Base-by-base conservation (phyloP, 768 basidiomycete genomes). In the Trametes cinnabarina region DNA sequence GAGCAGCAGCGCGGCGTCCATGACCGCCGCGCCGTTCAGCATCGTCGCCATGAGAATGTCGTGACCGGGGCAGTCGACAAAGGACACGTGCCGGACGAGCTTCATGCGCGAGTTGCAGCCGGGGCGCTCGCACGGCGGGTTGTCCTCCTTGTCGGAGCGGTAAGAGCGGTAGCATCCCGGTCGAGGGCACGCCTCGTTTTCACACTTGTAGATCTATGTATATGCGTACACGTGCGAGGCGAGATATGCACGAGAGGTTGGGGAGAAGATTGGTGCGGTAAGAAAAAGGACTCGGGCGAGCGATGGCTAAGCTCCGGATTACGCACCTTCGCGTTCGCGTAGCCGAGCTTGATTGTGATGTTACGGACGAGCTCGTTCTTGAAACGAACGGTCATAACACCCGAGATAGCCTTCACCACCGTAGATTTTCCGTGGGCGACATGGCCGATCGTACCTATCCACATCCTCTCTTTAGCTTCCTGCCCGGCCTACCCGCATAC, bases 31-130 rank as follows among this genome's bases (percentile, higher is more conserved):
- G 73, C 96, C 97, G 82, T 98, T 98, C 66, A 99, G 80, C 97
- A 99, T 99, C 63, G 96, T 99, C 49, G 97, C 97, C 97, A 99
- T 99, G 73, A 99, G 87, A 86, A 99, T 98, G 74, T 98, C 94
- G 84, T 96, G 95, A 61, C 95, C 92, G 1, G 92, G 93, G 66
- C 90, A 94, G 74, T 99, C 97, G 70, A 99, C 97, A 74, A 99
- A 99, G 3, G 96, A 98, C 68, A 98, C 95, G 68, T 99, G 97
- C 64, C 95, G 88, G 62, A 98, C 70, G 64, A 98, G 85, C 66
- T 88, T 89, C 93, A 98, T 94, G 17, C 84, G 82, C 55, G 86
- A 85, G 37, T 86, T 88, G 75, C 97, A 98, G 59, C 93, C 92
- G 20, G 92, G 91, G 19, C 93, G 83, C 74, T 97, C 94, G 73